These are phyloP conservation scores for Torulaspora indica DNA, from an alignment of 805 yeast species.

Conservation along the genomic window DNA sequence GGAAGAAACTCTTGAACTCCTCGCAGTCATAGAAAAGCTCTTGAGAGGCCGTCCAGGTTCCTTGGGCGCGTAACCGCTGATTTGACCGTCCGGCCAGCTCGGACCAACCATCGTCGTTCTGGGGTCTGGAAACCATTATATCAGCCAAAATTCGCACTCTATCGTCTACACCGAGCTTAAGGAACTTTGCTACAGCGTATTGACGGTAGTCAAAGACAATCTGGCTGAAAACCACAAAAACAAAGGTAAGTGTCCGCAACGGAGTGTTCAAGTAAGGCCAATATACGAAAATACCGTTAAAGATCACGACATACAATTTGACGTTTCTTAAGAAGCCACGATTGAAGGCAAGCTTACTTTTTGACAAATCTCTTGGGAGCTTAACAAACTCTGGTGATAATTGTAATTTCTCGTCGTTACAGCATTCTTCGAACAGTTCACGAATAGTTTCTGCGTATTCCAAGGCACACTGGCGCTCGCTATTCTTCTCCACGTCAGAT, in stretches of 20 bases:
- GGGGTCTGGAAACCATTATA: background rate
- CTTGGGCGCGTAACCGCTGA: background rate
- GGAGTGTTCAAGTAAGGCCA: background rate
- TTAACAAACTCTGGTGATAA: background rate
- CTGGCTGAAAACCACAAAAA: background rate
- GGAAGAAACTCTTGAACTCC: background rate
- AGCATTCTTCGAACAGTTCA: background rate
- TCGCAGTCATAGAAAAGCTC: background rate
- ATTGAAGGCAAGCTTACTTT: background rate
- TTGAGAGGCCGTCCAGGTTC: background rate
- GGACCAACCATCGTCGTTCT: background rate
- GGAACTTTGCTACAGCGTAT: background rate
- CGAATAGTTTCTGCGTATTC: background rate
- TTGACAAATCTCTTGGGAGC: background rate
- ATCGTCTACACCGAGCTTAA: background rate
- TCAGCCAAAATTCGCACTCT: background rate
- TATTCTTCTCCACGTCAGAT: background rate
- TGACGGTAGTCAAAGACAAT: background rate
- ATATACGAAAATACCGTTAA: background rate
- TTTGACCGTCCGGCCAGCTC: background rate
- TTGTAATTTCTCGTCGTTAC: background rate
- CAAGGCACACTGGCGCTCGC: background rate
- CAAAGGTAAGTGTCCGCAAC: background rate
- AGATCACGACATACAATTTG: background rate
- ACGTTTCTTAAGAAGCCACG: background rate